Percentiles rank a stretch among this genome's conserved stretches.
phyloP scores from a whole-genome alignment of 164 flowering plant genomes.

The Magnolia changhungtana region DNA sequence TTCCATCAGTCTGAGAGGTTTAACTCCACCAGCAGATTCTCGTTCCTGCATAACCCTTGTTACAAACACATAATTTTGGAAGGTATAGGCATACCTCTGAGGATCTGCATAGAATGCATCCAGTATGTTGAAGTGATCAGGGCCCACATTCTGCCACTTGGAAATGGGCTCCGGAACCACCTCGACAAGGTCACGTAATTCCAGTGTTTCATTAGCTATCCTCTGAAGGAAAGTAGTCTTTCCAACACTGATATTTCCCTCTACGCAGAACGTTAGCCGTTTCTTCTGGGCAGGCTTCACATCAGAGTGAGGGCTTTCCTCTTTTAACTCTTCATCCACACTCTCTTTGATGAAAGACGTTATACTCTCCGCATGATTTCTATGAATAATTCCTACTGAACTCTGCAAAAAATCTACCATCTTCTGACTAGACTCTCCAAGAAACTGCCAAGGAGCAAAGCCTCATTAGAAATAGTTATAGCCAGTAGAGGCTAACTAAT shows the following conservation, averaged over 20 bases:
- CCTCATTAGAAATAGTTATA: not conserved
- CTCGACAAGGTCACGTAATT: slow-evolving; percentile 90
- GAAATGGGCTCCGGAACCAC: slow-evolving; percentile 91
- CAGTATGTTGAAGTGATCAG: slow-evolving; percentile 91
- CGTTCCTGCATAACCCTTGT: slow-evolving; percentile 97
- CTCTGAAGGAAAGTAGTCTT: slow-evolving; percentile 95
- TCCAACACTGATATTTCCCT: slow-evolving; percentile 98
- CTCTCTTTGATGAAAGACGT: slow-evolving; percentile 75
- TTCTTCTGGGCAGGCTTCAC: slow-evolving; percentile 40
- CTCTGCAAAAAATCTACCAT: slow-evolving; percentile 89
- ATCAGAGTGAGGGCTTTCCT: slow-evolving; percentile 42
- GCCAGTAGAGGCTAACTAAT: not conserved
- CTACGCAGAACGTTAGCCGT: slow-evolving; percentile 87
- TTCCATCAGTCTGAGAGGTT: slow-evolving; percentile 95
- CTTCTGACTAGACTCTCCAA: slow-evolving; percentile 65
- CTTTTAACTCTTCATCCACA: slow-evolving; percentile 81
- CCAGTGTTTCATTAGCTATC: slow-evolving; percentile 95
- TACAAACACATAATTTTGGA: slow-evolving; percentile 96
- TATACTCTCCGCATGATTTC: slow-evolving; percentile 92
- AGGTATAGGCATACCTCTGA: slow-evolving; percentile 91
- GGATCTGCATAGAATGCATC: slow-evolving; percentile 95
- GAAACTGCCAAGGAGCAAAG: slow-evolving; percentile 52
- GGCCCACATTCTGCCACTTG: slow-evolving; percentile 97
- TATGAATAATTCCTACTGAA: slow-evolving; percentile 91
- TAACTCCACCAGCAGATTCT: slow-evolving; percentile 81